Percentiles rank a stretch among this genome's conserved stretches.
phyloP scores from a whole-genome alignment of 345 rosid species.

The Bruguiera parviflora region DNA sequence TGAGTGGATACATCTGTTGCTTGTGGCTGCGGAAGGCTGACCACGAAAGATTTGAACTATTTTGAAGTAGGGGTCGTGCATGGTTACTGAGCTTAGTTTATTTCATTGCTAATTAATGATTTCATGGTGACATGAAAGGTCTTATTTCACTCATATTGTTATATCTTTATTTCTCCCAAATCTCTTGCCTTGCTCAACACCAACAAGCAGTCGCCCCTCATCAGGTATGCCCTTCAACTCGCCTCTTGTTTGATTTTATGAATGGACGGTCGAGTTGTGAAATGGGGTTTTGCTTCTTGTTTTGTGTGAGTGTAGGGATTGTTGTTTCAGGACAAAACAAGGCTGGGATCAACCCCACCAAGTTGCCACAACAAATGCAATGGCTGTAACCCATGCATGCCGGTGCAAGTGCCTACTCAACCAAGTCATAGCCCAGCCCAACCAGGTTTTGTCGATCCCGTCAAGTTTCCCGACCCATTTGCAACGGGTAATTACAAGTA shows the following conservation, averaged over 20 bases:
- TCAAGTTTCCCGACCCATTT: constrained; percentile 16
- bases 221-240: constrained; percentile 14
- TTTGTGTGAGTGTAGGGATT: constrained; percentile 30
- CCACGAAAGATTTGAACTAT: no score
- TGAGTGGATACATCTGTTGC: not conserved
- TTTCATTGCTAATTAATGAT: not conserved
- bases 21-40: no score
- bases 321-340: constrained; percentile 55
- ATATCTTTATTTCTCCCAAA: constrained; percentile 19
- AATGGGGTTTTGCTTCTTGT: not conserved
- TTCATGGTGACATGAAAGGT: constrained; percentile 12
- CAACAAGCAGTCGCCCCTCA: constrained; percentile 13
- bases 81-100: no score
- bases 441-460: not conserved
- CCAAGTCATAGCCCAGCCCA: constrained; percentile 32
- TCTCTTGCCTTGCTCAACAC: constrained; percentile 22
- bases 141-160: constrained; percentile 10
- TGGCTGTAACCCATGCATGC: constrained; percentile 84
- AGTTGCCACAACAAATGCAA: constrained; percentile 90
- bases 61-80: no score
- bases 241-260: not conserved
- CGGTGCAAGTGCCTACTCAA: constrained; percentile 65
- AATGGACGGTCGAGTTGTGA: not conserved
- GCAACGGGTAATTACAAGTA: constrained; percentile 45
- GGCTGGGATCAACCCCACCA: constrained; percentile 88